Conservation (phyloP, 1,284 basidiomycete species). For the Heterobasidion irregulare region DNA sequence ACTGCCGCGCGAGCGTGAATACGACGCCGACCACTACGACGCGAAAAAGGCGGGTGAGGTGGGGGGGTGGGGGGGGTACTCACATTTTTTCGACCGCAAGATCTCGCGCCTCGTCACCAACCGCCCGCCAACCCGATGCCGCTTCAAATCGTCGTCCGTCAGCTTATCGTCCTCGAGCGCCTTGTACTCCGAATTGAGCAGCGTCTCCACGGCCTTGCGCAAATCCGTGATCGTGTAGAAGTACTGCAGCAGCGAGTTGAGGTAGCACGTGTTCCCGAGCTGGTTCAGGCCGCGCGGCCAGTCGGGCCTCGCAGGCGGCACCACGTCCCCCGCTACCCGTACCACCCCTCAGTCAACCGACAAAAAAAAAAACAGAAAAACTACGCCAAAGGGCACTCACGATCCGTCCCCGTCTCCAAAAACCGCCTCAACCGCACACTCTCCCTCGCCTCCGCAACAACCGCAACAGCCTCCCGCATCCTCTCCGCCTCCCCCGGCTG, state of each 20-base stretch:
- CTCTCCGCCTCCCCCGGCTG: constrained; percentile 50
- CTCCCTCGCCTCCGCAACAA: constrained; percentile 65
- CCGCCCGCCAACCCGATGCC: constrained; percentile 81
- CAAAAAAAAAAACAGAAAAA: background rate
- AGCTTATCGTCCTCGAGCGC: constrained; percentile 58
- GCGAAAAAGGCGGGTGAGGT: too few relatives aligned
- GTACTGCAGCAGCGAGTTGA: constrained; percentile 43
- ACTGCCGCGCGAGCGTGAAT: constrained; percentile 34
- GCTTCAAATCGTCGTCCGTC: constrained; percentile 72
- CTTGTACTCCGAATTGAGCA: constrained; percentile 48
- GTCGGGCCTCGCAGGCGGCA: constrained; percentile 44
- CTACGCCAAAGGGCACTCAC: constrained; percentile 35
- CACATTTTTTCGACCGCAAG: constrained; percentile 77
- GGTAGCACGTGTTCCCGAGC: background rate
- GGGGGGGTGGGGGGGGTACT: constrained; percentile 15
- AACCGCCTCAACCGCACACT: constrained; percentile 67
- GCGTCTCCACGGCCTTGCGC: constrained; percentile 63
- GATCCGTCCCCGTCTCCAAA: constrained; percentile 58
- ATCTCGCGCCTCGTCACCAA: constrained; percentile 77
- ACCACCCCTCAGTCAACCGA: too few relatives aligned
- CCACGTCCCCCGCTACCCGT: constrained; percentile 51
- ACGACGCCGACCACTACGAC: too few relatives aligned
- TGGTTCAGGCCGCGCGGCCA: constrained; percentile 35
- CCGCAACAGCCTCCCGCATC: constrained; percentile 57
- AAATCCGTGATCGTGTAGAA: constrained; percentile 93